These are phyloP conservation scores for Neurospora terricola DNA, from an alignment of 495 filamentous ascomycete species.

Conservation along the genomic window DNA sequence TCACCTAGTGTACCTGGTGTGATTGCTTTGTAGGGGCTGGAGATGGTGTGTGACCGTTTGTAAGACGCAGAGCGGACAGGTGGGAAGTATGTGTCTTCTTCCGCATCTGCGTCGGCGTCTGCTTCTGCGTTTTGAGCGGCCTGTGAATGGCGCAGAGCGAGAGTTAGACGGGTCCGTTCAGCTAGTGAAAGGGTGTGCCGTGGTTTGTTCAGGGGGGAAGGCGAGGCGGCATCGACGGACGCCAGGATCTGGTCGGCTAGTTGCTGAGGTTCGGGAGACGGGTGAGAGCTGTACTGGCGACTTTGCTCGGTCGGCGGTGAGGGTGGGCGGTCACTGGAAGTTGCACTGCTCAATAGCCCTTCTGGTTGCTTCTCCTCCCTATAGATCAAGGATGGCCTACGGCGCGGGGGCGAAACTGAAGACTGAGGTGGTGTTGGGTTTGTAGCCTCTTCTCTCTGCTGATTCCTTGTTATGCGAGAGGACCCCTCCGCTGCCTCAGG, in stretches of 20 bases:
- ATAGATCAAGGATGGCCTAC: not conserved
- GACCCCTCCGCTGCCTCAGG: not conserved
- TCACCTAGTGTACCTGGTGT: not conserved
- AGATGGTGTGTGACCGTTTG: conserved; percentile 17
- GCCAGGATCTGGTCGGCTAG: conserved; percentile 47
- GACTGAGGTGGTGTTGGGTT: not conserved
- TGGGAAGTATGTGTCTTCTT: not conserved
- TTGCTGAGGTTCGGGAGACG: conserved; percentile 34
- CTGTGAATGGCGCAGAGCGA: conserved; percentile 33
- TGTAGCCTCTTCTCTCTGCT: not conserved
- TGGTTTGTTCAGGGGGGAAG: conserved; percentile 42
- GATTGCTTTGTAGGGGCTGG: not conserved
- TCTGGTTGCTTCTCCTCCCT: not conserved
- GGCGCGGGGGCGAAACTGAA: not conserved
- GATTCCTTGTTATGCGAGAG: not conserved
- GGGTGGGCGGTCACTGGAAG: not conserved
- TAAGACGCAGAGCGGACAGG: conserved; percentile 8
- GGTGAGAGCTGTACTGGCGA: not conserved
- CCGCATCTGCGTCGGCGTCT: conserved; percentile 21
- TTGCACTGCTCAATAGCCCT: not conserved
- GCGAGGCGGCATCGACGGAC: conserved; percentile 41
- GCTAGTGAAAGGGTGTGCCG: conserved; percentile 43
- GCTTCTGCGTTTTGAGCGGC: conserved; percentile 9
- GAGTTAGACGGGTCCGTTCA: conserved; percentile 43
- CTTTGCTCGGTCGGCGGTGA: not conserved